Evolutionary conservation across 805 yeast species (phyloP).

Genomic region (Kockiozyma suomiensis): DNA sequence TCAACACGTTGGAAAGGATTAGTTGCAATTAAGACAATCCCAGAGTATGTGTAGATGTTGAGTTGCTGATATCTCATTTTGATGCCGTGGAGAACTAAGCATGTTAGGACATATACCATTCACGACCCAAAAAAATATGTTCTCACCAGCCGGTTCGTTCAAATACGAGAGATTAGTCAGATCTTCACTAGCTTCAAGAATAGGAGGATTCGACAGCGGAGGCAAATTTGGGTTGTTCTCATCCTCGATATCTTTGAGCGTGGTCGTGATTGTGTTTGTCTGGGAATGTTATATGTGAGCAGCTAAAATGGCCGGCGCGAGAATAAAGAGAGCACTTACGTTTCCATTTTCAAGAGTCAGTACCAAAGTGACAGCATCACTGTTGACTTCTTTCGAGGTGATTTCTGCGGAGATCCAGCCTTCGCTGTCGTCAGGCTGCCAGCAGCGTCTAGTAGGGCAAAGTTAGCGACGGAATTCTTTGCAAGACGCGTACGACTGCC

Average conservation of each 20-base stretch:
- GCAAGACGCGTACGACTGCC: slow-evolving; percentile 2
- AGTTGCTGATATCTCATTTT: slow-evolving; percentile 84
- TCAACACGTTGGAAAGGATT: slow-evolving; percentile 94
- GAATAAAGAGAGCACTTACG: slow-evolving; percentile 21
- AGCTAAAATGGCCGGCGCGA: not conserved
- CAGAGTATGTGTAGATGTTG: slow-evolving; percentile 92
- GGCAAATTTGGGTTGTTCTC: slow-evolving; percentile 62
- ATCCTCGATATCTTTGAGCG: slow-evolving; percentile 32
- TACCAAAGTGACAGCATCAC: slow-evolving; percentile 52
- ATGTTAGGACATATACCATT: not conserved
- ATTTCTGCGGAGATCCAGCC: slow-evolving; percentile 80
- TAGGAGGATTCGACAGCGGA: slow-evolving; percentile 85
- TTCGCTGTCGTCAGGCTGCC: slow-evolving; percentile 72
- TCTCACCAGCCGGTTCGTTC: slow-evolving; percentile 78
- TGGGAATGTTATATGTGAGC: slow-evolving; percentile 4
- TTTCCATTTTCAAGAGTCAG: slow-evolving; percentile 56
- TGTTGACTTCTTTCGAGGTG: slow-evolving; percentile 47
- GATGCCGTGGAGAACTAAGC: slow-evolving; percentile 80
- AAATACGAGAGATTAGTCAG: slow-evolving; percentile 87
- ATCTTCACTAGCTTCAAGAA: slow-evolving; percentile 91
- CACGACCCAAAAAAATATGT: not conserved
- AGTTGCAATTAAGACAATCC: slow-evolving; percentile 93
- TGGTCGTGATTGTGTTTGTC: slow-evolving; percentile 34
- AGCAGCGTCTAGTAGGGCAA: slow-evolving; percentile 53
- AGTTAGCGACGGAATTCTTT: not conserved